A percentile compares a stretch with the other conserved stretches of the same genome.
phyloP scores from a whole-genome alignment of 1,284 basidiomycete species.

The Porodaedalea pini region DNA sequence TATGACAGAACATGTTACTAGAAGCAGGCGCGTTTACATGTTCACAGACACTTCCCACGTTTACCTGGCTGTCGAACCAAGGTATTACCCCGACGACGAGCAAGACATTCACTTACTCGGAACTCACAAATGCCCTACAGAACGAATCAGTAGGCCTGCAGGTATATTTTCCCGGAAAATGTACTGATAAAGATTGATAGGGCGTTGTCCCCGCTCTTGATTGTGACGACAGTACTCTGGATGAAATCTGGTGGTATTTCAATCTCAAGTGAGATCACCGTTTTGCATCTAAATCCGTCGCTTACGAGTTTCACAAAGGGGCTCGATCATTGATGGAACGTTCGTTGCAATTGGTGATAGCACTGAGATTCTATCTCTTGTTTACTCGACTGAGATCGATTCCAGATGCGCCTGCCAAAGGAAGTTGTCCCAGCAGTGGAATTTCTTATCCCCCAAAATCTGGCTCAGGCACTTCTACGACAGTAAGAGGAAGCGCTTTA shows the following conservation, averaged over 20 bases:
- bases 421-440: slow-evolving; percentile 52
- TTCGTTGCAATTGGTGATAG: slow-evolving; percentile 58
- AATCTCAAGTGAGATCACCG: slow-evolving; percentile 39
- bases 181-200: slow-evolving; percentile 23
- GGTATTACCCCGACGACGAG: slow-evolving; percentile 66
- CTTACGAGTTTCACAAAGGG: slow-evolving; percentile 27
- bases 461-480: slow-evolving; percentile 29
- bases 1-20: background rate
- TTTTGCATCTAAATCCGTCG: background rate
- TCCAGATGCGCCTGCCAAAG: slow-evolving; percentile 49
- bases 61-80: slow-evolving; percentile 61
- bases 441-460: slow-evolving; percentile 65
- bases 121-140: slow-evolving; percentile 56
- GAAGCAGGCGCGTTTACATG: background rate
- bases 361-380: background rate
- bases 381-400: slow-evolving; percentile 2
- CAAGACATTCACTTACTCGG: slow-evolving; percentile 54
- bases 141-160: slow-evolving; percentile 45
- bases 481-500: slow-evolving; percentile 20
- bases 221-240: slow-evolving; percentile 48
- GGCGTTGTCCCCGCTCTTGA: slow-evolving; percentile 55
- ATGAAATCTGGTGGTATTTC: slow-evolving; percentile 64
- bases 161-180: slow-evolving; percentile 17
- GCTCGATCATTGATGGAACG: slow-evolving; percentile 61
- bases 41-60: slow-evolving; percentile 62